Evolutionary conservation across 169 alveolate genomes (phyloP).

Genomic region (Plasmodium gaboni): DNA sequence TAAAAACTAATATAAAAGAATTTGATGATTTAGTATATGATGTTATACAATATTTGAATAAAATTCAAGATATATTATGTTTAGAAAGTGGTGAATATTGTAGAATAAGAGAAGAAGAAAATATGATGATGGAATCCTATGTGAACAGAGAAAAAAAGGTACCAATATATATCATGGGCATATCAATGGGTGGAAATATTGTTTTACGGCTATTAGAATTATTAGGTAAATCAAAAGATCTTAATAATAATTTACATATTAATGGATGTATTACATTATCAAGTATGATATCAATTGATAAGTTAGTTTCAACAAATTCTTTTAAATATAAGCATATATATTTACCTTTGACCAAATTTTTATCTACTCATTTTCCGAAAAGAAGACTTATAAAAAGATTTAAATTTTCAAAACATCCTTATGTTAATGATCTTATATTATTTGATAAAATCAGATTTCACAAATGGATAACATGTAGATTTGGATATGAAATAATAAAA

Average conservation of each 20-base stretch:
- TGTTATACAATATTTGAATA: constrained; percentile 79
- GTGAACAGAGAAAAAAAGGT: constrained; percentile 16
- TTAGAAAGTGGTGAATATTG: constrained; percentile 3
- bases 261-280: constrained; percentile 81
- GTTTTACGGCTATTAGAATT: constrained; percentile 74
- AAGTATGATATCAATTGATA: constrained; percentile 79
- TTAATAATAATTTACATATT: constrained; percentile 38
- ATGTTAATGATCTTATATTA: not conserved
- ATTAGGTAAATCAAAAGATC: constrained; percentile 36
- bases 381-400: constrained; percentile 19
- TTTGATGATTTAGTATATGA: constrained; percentile 81
- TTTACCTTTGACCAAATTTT: constrained; percentile 43
- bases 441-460: constrained; percentile 73
- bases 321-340: constrained; percentile 25
- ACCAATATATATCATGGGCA: constrained; percentile 77
- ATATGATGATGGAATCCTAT: constrained; percentile 8
- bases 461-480: constrained; percentile 47
- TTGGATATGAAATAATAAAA: constrained; percentile 65
- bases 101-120: constrained; percentile 4
- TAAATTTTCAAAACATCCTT: constrained; percentile 13
- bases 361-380: constrained; percentile 57
- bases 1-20: constrained; percentile 49
- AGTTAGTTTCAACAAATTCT: constrained; percentile 7
- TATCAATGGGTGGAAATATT: constrained; percentile 86
- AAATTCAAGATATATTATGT: constrained; percentile 54